phyloP scores from a whole-genome alignment of 768 basidiomycete genomes.

The Suillus clintonianus region DNA sequence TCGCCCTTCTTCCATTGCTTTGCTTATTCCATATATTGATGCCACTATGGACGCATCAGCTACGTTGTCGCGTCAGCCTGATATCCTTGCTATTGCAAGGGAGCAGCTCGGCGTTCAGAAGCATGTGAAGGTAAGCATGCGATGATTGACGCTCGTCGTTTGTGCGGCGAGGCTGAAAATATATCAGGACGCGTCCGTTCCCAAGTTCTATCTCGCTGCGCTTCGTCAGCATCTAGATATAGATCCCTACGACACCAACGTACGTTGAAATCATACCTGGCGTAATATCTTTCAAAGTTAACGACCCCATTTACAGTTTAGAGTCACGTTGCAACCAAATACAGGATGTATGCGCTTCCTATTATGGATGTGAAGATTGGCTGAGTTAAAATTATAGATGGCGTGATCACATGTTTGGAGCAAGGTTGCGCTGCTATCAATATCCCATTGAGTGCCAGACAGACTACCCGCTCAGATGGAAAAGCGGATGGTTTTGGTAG shows the following conservation, averaged over 20 bases:
- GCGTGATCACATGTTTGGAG: constrained; percentile 47
- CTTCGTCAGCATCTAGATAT: constrained; percentile 19
- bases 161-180: background rate
- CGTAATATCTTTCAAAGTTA: no score
- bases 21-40: background rate
- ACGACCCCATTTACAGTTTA: constrained; percentile 34
- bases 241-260: constrained; percentile 22
- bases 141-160: constrained; percentile 8
- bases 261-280: constrained; percentile 4
- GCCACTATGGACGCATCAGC: background rate
- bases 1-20: background rate
- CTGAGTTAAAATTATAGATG: constrained; percentile 34
- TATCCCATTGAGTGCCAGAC: constrained; percentile 36
- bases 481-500: constrained; percentile 46
- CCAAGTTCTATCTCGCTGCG: constrained; percentile 22
- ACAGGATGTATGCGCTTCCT: constrained; percentile 39
- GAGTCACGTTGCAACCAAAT: constrained; percentile 36
- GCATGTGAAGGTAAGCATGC: constrained; percentile 7
- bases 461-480: constrained; percentile 35
- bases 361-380: constrained; percentile 5
- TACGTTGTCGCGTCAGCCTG: background rate
- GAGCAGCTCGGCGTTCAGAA: constrained; percentile 14
- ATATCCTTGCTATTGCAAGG: constrained; percentile 11
- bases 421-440: constrained; percentile 38
- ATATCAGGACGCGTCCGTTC: constrained; percentile 8